A percentile compares a stretch with the other conserved stretches of the same genome.
These are phyloP conservation scores for Adansonia digitata DNA, from an alignment of 345 rosid species.

Conservation along the genomic window DNA sequence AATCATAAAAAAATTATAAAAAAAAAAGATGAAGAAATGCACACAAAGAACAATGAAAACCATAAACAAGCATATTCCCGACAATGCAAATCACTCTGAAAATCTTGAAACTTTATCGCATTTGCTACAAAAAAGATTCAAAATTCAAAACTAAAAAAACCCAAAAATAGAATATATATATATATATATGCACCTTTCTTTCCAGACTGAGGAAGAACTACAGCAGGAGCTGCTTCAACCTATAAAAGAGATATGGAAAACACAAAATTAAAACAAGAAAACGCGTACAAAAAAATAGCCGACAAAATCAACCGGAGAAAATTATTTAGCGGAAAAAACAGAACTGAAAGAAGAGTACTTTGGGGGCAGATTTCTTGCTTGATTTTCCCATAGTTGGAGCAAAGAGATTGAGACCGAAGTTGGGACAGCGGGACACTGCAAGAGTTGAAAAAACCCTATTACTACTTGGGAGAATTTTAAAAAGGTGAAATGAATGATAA, in stretches of 20 bases:
- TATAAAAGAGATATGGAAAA: background rate
- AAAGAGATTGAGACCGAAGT: background rate
- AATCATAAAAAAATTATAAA: background rate
- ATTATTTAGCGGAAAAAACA: background rate
- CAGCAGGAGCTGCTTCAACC: conserved; percentile 13
- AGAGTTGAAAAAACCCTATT: too few species aligned
- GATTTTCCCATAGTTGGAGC: conserved; percentile 4
- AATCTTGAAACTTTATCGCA: background rate
- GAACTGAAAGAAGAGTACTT: background rate
- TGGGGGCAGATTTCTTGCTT: conserved; percentile 4
- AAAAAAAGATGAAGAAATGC: background rate
- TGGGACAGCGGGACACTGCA: too few species aligned
- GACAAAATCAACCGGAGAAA: background rate
- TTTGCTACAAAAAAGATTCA: background rate
- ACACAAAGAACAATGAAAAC: background rate
- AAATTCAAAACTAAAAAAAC: background rate
- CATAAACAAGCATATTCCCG: background rate
- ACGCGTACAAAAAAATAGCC: background rate
- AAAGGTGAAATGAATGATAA: too few species aligned
- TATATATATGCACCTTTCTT: conserved; percentile 1
- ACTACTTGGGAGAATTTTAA: too few species aligned
- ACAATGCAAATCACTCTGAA: background rate
- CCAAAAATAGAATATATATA: background rate
- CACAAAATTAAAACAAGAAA: background rate
- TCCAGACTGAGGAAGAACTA: conserved; percentile 4